These are phyloP conservation scores for Hypholoma fasciculare DNA, from an alignment of 768 basidiomycete genomes.

Conservation along the genomic window DNA sequence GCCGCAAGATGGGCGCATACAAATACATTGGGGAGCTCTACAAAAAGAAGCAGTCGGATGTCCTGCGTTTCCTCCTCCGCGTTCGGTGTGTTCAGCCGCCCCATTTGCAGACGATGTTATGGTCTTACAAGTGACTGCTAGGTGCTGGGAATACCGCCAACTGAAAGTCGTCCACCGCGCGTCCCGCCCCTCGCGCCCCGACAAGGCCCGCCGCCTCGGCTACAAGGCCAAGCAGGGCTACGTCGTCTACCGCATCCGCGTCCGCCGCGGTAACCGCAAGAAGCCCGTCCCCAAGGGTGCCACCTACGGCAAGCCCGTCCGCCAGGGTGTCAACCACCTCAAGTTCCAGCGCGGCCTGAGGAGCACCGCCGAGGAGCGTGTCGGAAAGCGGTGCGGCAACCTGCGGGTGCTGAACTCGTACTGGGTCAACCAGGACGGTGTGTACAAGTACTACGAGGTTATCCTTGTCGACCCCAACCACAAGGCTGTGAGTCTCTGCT, in stretches of 20 bases:
- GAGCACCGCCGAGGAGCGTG: constrained; percentile 96
- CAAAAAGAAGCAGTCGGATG: constrained; percentile 98
- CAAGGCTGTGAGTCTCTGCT: constrained; percentile 71
- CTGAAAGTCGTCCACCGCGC: constrained; percentile 98
- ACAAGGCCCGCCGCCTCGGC: constrained; percentile 97
- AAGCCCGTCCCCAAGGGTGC: constrained; percentile 99
- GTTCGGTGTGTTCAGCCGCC: constrained; percentile 65
- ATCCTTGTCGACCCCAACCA: constrained; percentile 96
- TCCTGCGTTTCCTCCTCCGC: constrained; percentile 96
- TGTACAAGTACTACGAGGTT: constrained; percentile 99
- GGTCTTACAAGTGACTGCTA: constrained; percentile 22
- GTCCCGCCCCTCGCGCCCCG: constrained; percentile 96
- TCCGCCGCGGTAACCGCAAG: constrained; percentile 98
- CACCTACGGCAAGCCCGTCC: constrained; percentile 98
- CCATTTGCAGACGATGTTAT: background rate
- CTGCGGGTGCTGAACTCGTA: constrained; percentile 97
- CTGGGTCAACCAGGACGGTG: constrained; percentile 99
- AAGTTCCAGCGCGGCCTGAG: constrained; percentile 95
- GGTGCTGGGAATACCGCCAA: constrained; percentile 99
- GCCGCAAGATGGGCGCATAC: constrained; percentile 86
- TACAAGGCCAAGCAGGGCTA: constrained; percentile 99
- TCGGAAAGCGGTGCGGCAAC: constrained; percentile 95
- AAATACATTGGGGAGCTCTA: constrained; percentile 97
- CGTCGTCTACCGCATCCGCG: constrained; percentile 95
- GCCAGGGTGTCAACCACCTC: constrained; percentile 99